Evolutionary conservation across 768 basidiomycete species (phyloP).

Genomic region (Suillus variegatus): DNA sequence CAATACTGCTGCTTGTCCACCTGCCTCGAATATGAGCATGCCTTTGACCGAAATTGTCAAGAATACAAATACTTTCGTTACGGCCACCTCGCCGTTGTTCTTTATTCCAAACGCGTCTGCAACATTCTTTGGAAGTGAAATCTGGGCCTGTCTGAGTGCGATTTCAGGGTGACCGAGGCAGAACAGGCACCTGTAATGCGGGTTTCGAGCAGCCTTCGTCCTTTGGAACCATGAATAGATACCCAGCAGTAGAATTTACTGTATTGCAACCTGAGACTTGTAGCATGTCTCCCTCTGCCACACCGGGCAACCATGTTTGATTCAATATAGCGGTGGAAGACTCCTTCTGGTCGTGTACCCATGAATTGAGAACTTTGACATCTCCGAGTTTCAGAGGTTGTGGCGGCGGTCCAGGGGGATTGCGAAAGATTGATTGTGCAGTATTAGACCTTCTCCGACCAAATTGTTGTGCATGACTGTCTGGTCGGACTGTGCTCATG

Average conservation of each 20-base stretch:
- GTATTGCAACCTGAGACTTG: slow-evolving; percentile 47
- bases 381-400: slow-evolving; percentile 62
- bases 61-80: slow-evolving; percentile 58
- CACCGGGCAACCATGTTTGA: slow-evolving; percentile 76
- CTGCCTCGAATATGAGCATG: slow-evolving; percentile 35
- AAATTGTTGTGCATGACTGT: slow-evolving; percentile 56
- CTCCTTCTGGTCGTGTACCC: slow-evolving; percentile 75
- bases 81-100: slow-evolving; percentile 69
- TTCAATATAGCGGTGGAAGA: slow-evolving; percentile 65
- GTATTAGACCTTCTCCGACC: slow-evolving; percentile 75
- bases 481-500: slow-evolving; percentile 65
- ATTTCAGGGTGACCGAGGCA: slow-evolving; percentile 2
- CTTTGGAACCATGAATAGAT: slow-evolving; percentile 69
- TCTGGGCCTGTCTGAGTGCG: slow-evolving; percentile 38
- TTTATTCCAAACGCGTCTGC: slow-evolving; percentile 71
- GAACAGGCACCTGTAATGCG: slow-evolving; percentile 57
- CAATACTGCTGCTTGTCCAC: slow-evolving; percentile 63
- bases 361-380: slow-evolving; percentile 60
- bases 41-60: slow-evolving; percentile 1
- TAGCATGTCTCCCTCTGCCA: slow-evolving; percentile 73
- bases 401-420: slow-evolving; percentile 32
- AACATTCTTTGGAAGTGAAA: slow-evolving; percentile 72
- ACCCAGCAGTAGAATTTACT: slow-evolving; percentile 40
- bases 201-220: slow-evolving; percentile 63
- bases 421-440: slow-evolving; percentile 62